Percentiles rank a stretch among this genome's conserved stretches.
Evolutionary conservation across 305 asterid genomes (phyloP).

Genomic region (Coffea humblotiana): DNA sequence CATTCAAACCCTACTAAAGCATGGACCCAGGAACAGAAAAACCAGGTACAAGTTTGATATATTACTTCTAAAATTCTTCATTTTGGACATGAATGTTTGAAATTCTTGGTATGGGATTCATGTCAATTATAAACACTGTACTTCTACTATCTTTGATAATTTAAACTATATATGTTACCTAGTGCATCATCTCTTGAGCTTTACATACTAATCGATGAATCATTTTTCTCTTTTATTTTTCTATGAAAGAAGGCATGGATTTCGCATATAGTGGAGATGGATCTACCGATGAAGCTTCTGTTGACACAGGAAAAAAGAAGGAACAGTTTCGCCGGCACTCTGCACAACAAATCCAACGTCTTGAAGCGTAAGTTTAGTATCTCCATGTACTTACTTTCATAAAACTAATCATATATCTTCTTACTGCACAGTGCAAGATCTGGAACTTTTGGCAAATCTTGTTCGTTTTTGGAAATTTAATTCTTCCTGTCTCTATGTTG

Average conservation of each 20-base stretch:
- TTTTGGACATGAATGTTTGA: neutral
- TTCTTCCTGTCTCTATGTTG: no score
- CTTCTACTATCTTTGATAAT: neutral
- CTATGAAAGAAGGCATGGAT: constrained; percentile 25
- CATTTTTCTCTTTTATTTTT: neutral
- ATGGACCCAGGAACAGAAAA: no score
- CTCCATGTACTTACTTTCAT: neutral
- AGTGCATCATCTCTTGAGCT: neutral
- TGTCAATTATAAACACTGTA: no score
- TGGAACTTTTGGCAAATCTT: no score
- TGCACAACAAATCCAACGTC: constrained; percentile 55
- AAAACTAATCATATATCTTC: no score
- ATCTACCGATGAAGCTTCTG: constrained; percentile 39
- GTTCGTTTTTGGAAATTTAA: no score
- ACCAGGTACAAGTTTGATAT: no score
- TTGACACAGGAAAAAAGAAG: constrained; percentile 36
- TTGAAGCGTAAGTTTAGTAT: constrained; percentile 51
- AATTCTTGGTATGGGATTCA: no score
- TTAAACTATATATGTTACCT: neutral
- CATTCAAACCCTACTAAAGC: neutral
- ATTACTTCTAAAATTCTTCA: neutral
- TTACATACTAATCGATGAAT: neutral
- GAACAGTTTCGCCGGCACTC: constrained; percentile 61
- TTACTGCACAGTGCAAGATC: no score
- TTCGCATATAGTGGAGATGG: constrained; percentile 39